phyloP scores from a whole-genome alignment of 108 stramenopile genomes.

The Mayamaea pseudoterrestris region DNA sequence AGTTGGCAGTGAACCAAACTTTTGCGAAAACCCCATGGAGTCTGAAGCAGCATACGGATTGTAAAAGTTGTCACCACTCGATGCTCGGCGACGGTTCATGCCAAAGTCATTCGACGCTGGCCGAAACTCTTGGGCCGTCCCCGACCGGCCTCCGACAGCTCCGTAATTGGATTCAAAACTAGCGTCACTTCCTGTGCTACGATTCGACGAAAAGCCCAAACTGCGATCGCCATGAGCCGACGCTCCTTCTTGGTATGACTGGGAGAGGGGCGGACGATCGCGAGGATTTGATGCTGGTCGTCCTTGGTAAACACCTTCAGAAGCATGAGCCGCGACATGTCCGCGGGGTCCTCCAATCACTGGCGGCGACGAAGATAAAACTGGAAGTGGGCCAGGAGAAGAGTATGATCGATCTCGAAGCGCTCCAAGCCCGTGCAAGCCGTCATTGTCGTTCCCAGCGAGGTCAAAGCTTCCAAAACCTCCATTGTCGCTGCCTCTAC shows the following conservation, averaged over 20 bases:
- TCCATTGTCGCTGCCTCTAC: slow-evolving; percentile 6
- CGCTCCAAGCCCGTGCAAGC: slow-evolving; percentile 23
- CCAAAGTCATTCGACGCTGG: neutral
- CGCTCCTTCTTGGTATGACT: neutral
- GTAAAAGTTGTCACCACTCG: neutral
- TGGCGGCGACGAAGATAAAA: slow-evolving; percentile 4
- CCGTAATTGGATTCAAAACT: no score
- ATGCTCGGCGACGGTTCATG: neutral
- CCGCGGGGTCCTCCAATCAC: slow-evolving; percentile 3
- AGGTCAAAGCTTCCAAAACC: slow-evolving; percentile 20
- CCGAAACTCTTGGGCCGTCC: no score
- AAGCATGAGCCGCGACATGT: no score
- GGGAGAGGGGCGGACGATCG: slow-evolving; percentile 4
- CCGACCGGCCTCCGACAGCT: no score
- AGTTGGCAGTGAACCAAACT: slow-evolving; percentile 8
- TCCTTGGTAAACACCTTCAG: no score
- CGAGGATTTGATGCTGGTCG: no score
- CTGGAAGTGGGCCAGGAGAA: slow-evolving; percentile 27
- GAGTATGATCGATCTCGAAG: slow-evolving; percentile 35
- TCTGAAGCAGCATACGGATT: neutral
- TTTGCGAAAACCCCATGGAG: neutral
- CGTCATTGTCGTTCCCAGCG: slow-evolving; percentile 14
- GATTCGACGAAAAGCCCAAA: no score
- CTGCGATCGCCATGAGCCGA: neutral
- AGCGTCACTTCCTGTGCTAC: no score